Conservation (phyloP, 306 rosid species). For the Pterocarpus macrocarpus region DNA sequence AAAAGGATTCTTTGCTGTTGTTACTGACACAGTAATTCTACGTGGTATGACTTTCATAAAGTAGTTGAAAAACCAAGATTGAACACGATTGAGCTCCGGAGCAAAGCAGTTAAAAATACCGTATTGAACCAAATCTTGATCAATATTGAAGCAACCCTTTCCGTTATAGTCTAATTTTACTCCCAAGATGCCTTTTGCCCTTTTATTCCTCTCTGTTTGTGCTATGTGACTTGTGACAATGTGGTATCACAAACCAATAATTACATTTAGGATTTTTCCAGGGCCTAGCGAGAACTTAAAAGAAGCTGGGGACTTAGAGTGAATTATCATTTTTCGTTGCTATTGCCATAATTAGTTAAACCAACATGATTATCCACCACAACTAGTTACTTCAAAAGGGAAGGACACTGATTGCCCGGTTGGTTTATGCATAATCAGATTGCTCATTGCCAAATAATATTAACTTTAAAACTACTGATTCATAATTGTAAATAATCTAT, state of each 20-base stretch:
- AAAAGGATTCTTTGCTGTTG: constrained; percentile 16
- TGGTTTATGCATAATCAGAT: constrained; percentile 5
- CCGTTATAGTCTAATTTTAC: constrained; percentile 14
- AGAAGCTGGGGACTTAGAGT: constrained; percentile 21
- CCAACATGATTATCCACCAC: constrained; percentile 38
- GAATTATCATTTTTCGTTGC: not conserved
- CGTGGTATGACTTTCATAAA: not conserved
- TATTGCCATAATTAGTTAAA: constrained; percentile 31
- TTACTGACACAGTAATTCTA: constrained; percentile 39
- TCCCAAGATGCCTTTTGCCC: not conserved
- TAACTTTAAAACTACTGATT: constrained; percentile 27
- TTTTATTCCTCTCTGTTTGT: not conserved
- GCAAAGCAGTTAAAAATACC: constrained; percentile 13
- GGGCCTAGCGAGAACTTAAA: constrained; percentile 23
- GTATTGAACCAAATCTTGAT: constrained; percentile 24
- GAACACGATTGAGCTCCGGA: not conserved
- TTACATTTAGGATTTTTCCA: constrained; percentile 6
- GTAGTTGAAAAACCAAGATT: constrained; percentile 31
- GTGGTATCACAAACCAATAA: not conserved
- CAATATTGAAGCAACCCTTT: constrained; percentile 28
- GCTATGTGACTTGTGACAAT: not conserved
- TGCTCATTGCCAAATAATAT: constrained; percentile 15
- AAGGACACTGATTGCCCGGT: constrained; percentile 29
- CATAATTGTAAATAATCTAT: constrained; percentile 34
- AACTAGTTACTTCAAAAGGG: constrained; percentile 13